Percentiles rank a stretch among this genome's conserved stretches.
Conservation (phyloP, 768 basidiomycete genomes). For the Leccinum truebloodii region DNA sequence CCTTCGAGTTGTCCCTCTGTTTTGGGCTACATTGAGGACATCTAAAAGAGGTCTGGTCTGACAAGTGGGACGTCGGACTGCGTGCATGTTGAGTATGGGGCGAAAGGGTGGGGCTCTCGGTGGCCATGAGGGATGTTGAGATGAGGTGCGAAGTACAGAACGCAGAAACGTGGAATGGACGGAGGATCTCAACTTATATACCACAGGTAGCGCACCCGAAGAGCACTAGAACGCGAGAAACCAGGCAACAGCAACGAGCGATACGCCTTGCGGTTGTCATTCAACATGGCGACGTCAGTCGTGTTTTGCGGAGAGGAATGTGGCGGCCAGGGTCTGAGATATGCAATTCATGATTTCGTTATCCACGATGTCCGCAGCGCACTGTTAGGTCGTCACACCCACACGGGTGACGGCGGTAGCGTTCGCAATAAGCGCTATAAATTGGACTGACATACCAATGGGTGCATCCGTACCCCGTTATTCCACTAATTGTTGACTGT, state of each 20-base stretch:
- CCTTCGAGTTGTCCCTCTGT: conserved; percentile 4
- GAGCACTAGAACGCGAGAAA: neutral
- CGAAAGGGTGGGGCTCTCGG: neutral
- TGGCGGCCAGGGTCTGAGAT: conserved; percentile 7
- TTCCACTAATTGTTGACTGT: neutral
- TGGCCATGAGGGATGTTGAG: neutral
- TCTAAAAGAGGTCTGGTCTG: neutral
- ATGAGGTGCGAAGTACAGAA: neutral
- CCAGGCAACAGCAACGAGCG: neutral
- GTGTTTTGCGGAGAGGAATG: conserved; percentile 7
- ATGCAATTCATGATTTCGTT: conserved; percentile 5
- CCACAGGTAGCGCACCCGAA: conserved; percentile 4
- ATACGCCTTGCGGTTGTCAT: conserved; percentile 2
- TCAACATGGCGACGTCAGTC: neutral
- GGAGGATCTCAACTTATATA: neutral
- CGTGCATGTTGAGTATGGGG: neutral
- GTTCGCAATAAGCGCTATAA: too few species aligned
- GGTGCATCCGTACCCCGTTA: neutral
- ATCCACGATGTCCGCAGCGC: conserved; percentile 7
- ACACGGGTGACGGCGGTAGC: neutral
- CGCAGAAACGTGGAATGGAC: neutral
- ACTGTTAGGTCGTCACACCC: neutral
- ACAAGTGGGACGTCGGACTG: neutral
- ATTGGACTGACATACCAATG: neutral
- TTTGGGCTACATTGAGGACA: conserved; percentile 17